Evolutionary conservation across 352 stramenopile species (phyloP).

Genomic region (Globisporangium rhizosaccharum): DNA sequence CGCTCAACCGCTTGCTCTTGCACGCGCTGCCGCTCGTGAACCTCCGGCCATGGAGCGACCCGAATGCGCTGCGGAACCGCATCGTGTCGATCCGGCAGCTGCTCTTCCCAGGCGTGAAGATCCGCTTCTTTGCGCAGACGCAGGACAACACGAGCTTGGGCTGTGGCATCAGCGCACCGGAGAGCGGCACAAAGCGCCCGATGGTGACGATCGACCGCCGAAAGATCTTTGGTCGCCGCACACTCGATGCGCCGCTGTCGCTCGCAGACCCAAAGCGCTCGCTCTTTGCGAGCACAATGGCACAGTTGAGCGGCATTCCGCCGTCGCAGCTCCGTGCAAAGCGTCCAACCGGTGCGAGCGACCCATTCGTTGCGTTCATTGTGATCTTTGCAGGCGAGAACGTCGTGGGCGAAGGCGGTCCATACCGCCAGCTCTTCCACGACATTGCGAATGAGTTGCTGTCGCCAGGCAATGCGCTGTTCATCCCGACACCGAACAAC

Average conservation of each 20-base stretch:
- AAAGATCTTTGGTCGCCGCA: constrained; percentile 35
- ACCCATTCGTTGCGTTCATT: constrained; percentile 80
- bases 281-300: constrained; percentile 64
- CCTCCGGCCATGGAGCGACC: constrained; percentile 44
- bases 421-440: constrained; percentile 78
- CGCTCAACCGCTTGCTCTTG: constrained; percentile 48
- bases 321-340: constrained; percentile 53
- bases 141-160: constrained; percentile 70
- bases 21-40: constrained; percentile 63
- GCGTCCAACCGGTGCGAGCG: constrained; percentile 65
- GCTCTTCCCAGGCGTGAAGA: constrained; percentile 72
- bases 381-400: constrained; percentile 75
- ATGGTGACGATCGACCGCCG: constrained; percentile 68
- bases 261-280: constrained; percentile 47
- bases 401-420: constrained; percentile 71
- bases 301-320: constrained; percentile 42
- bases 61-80: constrained; percentile 39
- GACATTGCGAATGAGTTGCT: constrained; percentile 71
- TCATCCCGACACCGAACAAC: constrained; percentile 73
- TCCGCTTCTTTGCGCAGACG: constrained; percentile 60
- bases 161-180: constrained; percentile 29
- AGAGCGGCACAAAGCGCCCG: constrained; percentile 46
- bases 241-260: constrained; percentile 11
- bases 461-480: constrained; percentile 37
- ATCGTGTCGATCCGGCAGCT: constrained; percentile 56